Conservation (phyloP, 2,329 filamentous ascomycete genomes). For the Coniella vitis region DNA sequence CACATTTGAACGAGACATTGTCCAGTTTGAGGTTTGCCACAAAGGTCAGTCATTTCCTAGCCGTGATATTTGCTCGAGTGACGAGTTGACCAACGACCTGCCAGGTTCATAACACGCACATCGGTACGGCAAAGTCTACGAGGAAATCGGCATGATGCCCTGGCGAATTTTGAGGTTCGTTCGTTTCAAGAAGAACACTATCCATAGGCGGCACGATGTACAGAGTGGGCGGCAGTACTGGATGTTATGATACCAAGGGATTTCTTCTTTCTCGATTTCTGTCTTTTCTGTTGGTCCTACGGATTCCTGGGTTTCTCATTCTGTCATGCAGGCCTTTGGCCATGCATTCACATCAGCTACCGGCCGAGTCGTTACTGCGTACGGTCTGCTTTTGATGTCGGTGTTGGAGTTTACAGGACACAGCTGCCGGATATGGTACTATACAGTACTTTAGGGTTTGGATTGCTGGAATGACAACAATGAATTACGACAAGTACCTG, state of each 20-base stretch:
- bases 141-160: slow-evolving; percentile 46
- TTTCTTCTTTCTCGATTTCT: no score
- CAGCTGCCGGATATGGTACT: no score
- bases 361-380: no score
- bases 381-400: no score
- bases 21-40: slow-evolving; percentile 94
- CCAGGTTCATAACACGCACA: slow-evolving; percentile 81
- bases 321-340: not conserved
- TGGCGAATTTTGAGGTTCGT: slow-evolving; percentile 19
- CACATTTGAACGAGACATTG: slow-evolving; percentile 84
- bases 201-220: slow-evolving; percentile 4
- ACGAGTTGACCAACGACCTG: not conserved
- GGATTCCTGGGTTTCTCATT: not conserved
- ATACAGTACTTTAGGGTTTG: no score
- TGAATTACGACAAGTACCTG: no score
- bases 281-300: no score
- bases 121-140: slow-evolving; percentile 77
- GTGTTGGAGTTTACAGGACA: no score
- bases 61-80: not conserved
- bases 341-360: not conserved
- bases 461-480: no score
- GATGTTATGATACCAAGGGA: slow-evolving; percentile 13
- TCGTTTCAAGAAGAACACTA: not conserved
- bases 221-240: not conserved
- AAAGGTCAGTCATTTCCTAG: slow-evolving; percentile 53